Evolutionary conservation across 106 monocot genomes (phyloP).

Genomic region (Dioscorea dumetorum): DNA sequence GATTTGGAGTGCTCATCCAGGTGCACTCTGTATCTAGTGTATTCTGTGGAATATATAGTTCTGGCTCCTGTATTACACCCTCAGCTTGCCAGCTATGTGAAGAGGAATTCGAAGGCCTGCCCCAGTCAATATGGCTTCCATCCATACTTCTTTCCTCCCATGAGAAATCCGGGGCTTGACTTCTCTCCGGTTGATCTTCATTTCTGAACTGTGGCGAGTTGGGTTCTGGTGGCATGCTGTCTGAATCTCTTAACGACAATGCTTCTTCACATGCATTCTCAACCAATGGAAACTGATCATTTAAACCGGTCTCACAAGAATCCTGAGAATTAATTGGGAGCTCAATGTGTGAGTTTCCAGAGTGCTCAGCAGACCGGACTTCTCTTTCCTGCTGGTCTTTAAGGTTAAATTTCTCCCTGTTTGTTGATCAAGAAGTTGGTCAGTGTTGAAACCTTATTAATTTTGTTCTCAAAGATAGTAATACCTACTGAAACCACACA

Average conservation of each 20-base stretch:
- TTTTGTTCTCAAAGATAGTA: neutral
- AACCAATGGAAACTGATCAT: conserved; percentile 1
- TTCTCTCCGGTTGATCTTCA: conserved; percentile 25
- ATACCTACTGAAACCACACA: neutral
- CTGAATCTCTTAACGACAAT: conserved; percentile 6
- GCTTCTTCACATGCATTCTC: conserved; percentile 15
- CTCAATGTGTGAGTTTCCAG: neutral
- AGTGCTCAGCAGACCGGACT: neutral
- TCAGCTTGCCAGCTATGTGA: conserved; percentile 25
- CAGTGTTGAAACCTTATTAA: neutral
- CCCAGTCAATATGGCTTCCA: conserved; percentile 5
- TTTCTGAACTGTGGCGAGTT: conserved; percentile 10
- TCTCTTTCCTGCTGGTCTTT: neutral
- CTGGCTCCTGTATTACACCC: conserved; percentile 17
- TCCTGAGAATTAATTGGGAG: neutral
- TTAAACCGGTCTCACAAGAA: neutral
- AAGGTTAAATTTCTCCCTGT: conserved; percentile 20
- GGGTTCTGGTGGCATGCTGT: conserved; percentile 12
- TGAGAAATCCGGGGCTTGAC: conserved; percentile 17
- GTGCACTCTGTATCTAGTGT: conserved; percentile 2
- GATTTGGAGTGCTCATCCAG: conserved; percentile 26
- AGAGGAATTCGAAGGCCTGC: conserved; percentile 17
- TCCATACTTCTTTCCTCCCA: conserved; percentile 25
- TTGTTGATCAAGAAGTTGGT: conserved; percentile 12
- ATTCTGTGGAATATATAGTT: conserved; percentile 11